Conservation (phyloP, 306 rosid species). For the Castanopsis chinensis region DNA sequence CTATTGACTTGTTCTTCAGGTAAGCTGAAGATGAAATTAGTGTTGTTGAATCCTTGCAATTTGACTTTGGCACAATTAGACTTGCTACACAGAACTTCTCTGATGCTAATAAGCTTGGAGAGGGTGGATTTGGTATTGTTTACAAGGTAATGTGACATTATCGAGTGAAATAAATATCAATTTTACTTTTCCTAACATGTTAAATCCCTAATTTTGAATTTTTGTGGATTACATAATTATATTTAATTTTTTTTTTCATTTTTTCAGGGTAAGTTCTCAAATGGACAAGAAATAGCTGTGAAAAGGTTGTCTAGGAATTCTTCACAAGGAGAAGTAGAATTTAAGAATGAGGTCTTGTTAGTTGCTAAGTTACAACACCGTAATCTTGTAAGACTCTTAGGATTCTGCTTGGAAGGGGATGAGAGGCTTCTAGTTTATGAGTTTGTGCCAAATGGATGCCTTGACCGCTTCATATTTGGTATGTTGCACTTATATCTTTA, state of each 20-base stretch:
- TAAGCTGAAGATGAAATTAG: no score
- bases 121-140: slow-evolving; percentile 33
- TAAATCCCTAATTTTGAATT: no score
- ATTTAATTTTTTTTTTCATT: no score
- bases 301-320: slow-evolving; percentile 22
- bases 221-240: no score
- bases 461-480: slow-evolving; percentile 5
- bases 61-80: slow-evolving; percentile 1
- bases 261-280: not conserved
- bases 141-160: slow-evolving; percentile 16
- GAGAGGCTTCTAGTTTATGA: slow-evolving; percentile 7
- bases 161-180: not conserved
- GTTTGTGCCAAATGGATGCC: slow-evolving; percentile 6
- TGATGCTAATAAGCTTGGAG: slow-evolving; percentile 14
- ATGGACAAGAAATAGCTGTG: slow-evolving; percentile 8
- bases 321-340: slow-evolving; percentile 19
- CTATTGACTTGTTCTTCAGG: no score
- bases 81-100: slow-evolving; percentile 30
- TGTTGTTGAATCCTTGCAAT: slow-evolving; percentile 11
- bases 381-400: slow-evolving; percentile 22
- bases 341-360: slow-evolving; percentile 16
- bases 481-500: no score
- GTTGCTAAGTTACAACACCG: slow-evolving; percentile 19
- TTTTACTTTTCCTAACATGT: not conserved
- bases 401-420: slow-evolving; percentile 5